Base-by-base conservation (phyloP, 495 filamentous ascomycete genomes). In the Cercophora samala region DNA sequence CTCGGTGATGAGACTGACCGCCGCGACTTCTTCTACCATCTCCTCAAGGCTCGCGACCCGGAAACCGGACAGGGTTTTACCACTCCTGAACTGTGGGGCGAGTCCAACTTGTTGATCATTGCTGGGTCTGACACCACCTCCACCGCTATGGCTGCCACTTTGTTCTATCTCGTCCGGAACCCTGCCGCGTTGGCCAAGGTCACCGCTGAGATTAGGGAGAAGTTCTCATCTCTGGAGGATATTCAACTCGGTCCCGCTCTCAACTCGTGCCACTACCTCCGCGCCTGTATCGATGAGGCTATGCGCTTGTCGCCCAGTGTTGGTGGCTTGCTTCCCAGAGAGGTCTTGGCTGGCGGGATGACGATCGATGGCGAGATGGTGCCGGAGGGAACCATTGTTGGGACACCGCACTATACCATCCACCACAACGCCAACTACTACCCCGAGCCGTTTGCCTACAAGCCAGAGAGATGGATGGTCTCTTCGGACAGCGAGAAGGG, bases 251-350 rank as follows among this genome's bases (percentile, higher is more conserved):
- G 78, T 8, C 74, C 77, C 1, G 82, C 81, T 29, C 80, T 92
- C 1, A 81, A 82, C 62, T 83, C 85, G 0, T 80, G 86, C 66
- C 80, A 83, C 70, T 86, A 88, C 68, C 79, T 84, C 19, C 82
- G 82, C 29, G 85, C 83, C 5, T 86, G 88, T 75, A 87, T 92
- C 71, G 89, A 92, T 73, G 91, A 93, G 68, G 80, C 87, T 5
- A 84, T 93, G 81, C 87, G 91, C 53, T 77, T 93, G 64, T 85
- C 85, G 0, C 90, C 90, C 17, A 82, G 89, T 0, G 88, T 91
- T 4, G 78, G 82, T 32, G 85, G 84, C 13, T 76, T 85, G 3
- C 74, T 90, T 0, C 87, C 88, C 1, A 85, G 90, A 46, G 79
- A 85, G 68, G 89, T 92, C 5, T 80, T 88, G 3, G 63, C 79